Percentiles rank a stretch among this genome's conserved stretches.
phyloP scores from a whole-genome alignment of 2,329 filamentous ascomycete genomes.

The Colletotrichum sp. region DNA sequence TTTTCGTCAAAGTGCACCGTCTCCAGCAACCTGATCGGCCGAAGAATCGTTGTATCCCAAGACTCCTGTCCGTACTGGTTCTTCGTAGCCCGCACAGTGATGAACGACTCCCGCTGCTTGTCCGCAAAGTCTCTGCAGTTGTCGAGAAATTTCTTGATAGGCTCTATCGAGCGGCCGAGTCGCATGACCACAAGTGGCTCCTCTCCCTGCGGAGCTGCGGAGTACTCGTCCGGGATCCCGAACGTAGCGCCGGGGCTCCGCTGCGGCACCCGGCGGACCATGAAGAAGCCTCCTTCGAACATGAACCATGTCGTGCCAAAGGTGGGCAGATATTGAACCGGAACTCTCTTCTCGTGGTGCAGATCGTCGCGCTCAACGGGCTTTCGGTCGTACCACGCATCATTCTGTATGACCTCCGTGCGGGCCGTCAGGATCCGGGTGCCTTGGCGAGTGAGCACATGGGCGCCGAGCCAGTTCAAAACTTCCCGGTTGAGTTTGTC shows the following conservation, averaged over 20 bases:
- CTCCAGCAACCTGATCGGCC: slow-evolving; percentile 26
- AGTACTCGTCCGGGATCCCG: slow-evolving; percentile 34
- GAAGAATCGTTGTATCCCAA: slow-evolving; percentile 41
- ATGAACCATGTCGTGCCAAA: slow-evolving; percentile 43
- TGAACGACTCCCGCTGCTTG: slow-evolving; percentile 38
- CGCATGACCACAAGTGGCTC: slow-evolving; percentile 45
- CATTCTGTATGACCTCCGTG: slow-evolving; percentile 34
- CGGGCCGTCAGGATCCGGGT: slow-evolving; percentile 39
- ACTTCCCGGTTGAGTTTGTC: slow-evolving; percentile 43
- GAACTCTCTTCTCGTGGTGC: slow-evolving; percentile 35
- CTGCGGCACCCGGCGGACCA: slow-evolving; percentile 36
- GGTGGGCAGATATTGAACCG: slow-evolving; percentile 41
- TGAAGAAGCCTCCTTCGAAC: slow-evolving; percentile 36
- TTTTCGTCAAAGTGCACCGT: slow-evolving; percentile 41
- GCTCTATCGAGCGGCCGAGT: slow-evolving; percentile 36
- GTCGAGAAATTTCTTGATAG: slow-evolving; percentile 34
- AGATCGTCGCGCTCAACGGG: slow-evolving; percentile 34
- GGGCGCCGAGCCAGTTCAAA: slow-evolving; percentile 41
- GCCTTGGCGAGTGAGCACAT: slow-evolving; percentile 33
- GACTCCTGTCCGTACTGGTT: slow-evolving; percentile 26
- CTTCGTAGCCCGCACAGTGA: slow-evolving; percentile 39
- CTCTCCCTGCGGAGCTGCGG: slow-evolving; percentile 36
- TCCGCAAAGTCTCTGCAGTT: slow-evolving; percentile 35
- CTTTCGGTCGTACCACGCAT: slow-evolving; percentile 33
- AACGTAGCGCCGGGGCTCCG: slow-evolving; percentile 3